Conservation (phyloP, 495 filamentous ascomycete genomes). For the Neurospora sp. region DNA sequence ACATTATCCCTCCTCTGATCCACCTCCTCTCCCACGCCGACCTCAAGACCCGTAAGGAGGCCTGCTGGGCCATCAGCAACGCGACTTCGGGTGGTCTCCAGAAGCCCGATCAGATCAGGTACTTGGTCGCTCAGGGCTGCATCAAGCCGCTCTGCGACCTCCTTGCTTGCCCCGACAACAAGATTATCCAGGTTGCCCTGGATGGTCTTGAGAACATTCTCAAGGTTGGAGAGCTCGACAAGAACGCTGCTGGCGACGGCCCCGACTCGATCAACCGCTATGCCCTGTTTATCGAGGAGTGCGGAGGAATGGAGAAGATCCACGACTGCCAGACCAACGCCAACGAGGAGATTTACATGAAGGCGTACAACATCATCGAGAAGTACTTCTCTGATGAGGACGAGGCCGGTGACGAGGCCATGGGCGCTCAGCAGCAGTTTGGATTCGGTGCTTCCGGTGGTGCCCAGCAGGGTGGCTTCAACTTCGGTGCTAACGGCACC, state of each 20-base stretch:
- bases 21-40: constrained; percentile 93
- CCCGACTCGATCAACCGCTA: constrained; percentile 87
- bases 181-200: constrained; percentile 98
- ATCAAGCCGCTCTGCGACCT: constrained; percentile 98
- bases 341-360: constrained; percentile 99
- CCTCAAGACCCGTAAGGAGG: constrained; percentile 99
- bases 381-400: constrained; percentile 99
- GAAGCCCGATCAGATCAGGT: constrained; percentile 97
- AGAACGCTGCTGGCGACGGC: constrained; percentile 66
- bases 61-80: constrained; percentile 99
- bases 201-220: constrained; percentile 99
- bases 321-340: constrained; percentile 99
- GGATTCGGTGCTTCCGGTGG: constrained; percentile 66
- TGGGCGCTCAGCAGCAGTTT: constrained; percentile 52
- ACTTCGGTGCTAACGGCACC: constrained; percentile 74
- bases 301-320: constrained; percentile 99
- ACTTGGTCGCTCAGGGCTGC: constrained; percentile 84
- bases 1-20: constrained; percentile 92
- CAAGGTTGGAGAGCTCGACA: constrained; percentile 98
- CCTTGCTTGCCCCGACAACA: constrained; percentile 95
- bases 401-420: constrained; percentile 62
- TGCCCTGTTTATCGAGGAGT: constrained; percentile 97
- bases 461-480: constrained; percentile 75
- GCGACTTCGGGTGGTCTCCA: constrained; percentile 95
- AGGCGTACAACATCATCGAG: constrained; percentile 99